phyloP scores from a whole-genome alignment of 345 rosid species.

The Balakata baccata region DNA sequence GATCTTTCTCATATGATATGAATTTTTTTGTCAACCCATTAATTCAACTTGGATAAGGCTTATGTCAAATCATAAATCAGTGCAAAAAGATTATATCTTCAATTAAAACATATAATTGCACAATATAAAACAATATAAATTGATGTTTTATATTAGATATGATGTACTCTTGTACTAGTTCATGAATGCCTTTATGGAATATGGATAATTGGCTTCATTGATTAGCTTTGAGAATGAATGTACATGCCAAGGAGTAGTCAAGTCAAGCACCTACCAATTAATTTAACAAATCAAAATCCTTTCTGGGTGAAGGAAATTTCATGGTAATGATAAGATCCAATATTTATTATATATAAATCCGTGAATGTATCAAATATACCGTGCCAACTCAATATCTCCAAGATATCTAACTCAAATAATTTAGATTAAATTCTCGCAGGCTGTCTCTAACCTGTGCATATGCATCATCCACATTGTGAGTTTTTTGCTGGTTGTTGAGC shows the following conservation, averaged over 20 bases:
- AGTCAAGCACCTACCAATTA: not conserved
- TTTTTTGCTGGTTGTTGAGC: conserved; percentile 7
- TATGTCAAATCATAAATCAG: not conserved
- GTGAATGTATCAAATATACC: not conserved
- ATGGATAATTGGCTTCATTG: not conserved
- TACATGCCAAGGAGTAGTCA: not conserved
- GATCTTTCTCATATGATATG: not conserved
- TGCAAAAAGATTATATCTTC: not conserved
- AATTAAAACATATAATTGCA: not conserved
- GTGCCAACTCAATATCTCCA: conserved; percentile 2
- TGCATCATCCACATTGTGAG: not conserved
- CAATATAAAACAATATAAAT: not conserved
- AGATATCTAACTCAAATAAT: conserved; percentile 9
- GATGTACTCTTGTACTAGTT: not conserved
- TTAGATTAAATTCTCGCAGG: not conserved
- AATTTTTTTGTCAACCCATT: not conserved
- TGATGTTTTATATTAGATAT: not conserved
- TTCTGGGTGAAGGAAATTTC: not conserved
- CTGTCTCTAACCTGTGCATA: not conserved
- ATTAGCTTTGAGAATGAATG: conserved; percentile 6
- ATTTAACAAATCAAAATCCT: not conserved
- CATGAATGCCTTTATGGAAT: conserved; percentile 2
- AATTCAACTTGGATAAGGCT: not conserved
- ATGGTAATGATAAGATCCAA: not conserved
- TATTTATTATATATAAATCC: not conserved